Percentiles rank a stretch among this genome's conserved stretches.
Evolutionary conservation across 2,329 filamentous ascomycete species (phyloP).

Genomic region (Esteya vermicola): DNA sequence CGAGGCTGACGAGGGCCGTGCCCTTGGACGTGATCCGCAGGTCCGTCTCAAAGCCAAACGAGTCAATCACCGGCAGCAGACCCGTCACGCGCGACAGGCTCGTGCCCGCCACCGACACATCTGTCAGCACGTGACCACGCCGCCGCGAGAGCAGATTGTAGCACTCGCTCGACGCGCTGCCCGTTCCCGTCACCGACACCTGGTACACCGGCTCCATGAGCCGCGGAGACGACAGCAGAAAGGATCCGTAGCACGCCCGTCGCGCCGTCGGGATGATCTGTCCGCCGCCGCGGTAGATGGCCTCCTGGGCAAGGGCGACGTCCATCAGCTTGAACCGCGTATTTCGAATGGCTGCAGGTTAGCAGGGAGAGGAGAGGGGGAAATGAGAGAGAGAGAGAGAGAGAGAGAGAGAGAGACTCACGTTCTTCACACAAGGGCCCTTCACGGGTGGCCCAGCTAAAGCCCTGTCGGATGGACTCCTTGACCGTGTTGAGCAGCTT

Average conservation of each 20-base stretch:
- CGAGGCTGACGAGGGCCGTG: conserved; percentile 74
- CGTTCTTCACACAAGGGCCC: conserved; percentile 95
- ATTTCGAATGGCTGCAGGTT: conserved; percentile 69
- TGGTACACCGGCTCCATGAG: conserved; percentile 95
- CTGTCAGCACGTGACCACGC: conserved; percentile 84
- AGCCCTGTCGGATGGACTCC: conserved; percentile 89
- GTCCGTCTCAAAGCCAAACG: conserved; percentile 96
- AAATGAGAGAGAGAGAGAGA: conserved; percentile 7
- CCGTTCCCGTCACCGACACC: conserved; percentile 83
- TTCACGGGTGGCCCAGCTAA: conserved; percentile 91
- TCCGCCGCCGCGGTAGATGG: conserved; percentile 88
- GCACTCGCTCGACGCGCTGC: conserved; percentile 73
- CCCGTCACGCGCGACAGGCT: conserved; percentile 86
- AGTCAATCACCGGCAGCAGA: conserved; percentile 89
- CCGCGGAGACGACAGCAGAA: conserved; percentile 90
- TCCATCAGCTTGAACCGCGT: conserved; percentile 96
- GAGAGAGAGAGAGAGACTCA: conserved; percentile 32
- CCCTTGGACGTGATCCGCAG: conserved; percentile 92
- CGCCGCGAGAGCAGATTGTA: conserved; percentile 86
- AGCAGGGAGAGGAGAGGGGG: conserved; percentile 8
- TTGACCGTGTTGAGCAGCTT: conserved; percentile 75
- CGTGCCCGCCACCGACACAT: conserved; percentile 86
- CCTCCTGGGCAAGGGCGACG: conserved; percentile 69
- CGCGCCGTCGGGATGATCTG: conserved; percentile 95
- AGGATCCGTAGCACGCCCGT: conserved; percentile 86